phyloP scores from a whole-genome alignment of 1,139 yeast genomes.

The Suhomyces guaymorum region DNA sequence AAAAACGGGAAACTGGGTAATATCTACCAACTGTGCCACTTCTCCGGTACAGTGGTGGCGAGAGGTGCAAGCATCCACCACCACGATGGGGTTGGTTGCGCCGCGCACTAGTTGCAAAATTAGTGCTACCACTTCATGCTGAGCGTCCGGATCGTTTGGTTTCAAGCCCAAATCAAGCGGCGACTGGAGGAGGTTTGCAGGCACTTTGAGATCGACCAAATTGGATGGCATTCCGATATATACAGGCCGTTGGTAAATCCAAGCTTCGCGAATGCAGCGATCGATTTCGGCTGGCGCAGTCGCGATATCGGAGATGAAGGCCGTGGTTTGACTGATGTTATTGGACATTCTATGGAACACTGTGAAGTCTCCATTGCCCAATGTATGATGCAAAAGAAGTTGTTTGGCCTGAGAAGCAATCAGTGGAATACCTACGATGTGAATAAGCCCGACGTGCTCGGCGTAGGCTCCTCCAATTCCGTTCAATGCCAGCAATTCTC shows the following conservation, averaged over 20 bases:
- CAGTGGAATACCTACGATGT: slow-evolving; percentile 60
- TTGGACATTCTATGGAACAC: slow-evolving; percentile 69
- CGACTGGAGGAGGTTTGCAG: slow-evolving; percentile 28
- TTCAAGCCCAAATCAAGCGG: slow-evolving; percentile 35
- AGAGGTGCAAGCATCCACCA: slow-evolving; percentile 40
- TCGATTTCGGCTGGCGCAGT: slow-evolving; percentile 38
- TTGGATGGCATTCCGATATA: slow-evolving; percentile 43
- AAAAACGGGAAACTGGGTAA: slow-evolving; percentile 29
- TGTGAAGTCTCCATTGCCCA: slow-evolving; percentile 83
- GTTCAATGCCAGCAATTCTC: slow-evolving; percentile 59
- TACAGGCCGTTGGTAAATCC: slow-evolving; percentile 39
- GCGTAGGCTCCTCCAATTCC: slow-evolving; percentile 63
- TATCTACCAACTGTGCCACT: slow-evolving; percentile 32
- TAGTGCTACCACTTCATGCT: slow-evolving; percentile 33
- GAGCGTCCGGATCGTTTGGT: slow-evolving; percentile 31
- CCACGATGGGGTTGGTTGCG: slow-evolving; percentile 35
- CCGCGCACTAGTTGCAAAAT: slow-evolving; percentile 29
- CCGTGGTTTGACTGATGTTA: slow-evolving; percentile 35
- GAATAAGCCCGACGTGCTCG: slow-evolving; percentile 58
- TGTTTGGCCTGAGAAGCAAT: slow-evolving; percentile 64
- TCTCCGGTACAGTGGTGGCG: slow-evolving; percentile 36
- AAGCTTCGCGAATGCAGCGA: slow-evolving; percentile 38
- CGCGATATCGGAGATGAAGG: slow-evolving; percentile 29
- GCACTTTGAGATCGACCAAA: slow-evolving; percentile 38
- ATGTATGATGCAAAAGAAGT: slow-evolving; percentile 57